These are phyloP conservation scores for Candida insectalens DNA, from an alignment of 805 yeast genomes.

Conservation along the genomic window DNA sequence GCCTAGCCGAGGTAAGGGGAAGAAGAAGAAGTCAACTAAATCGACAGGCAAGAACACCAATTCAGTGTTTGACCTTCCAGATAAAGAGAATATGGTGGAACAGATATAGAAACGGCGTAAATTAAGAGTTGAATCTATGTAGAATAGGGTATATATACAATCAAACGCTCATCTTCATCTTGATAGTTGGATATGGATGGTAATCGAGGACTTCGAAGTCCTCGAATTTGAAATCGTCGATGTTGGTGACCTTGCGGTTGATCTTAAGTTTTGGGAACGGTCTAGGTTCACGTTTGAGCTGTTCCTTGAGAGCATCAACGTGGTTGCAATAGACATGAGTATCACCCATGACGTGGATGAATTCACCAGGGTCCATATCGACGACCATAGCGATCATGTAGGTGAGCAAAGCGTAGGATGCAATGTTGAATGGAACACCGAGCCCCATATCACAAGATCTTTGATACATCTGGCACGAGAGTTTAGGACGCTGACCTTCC, in stretches of 20 bases:
- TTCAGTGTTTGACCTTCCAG: background rate
- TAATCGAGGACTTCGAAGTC: conserved; percentile 79
- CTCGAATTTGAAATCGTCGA: conserved; percentile 83
- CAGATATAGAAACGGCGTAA: background rate
- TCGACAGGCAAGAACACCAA: background rate
- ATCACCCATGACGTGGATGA: conserved; percentile 93
- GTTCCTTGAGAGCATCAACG: conserved; percentile 81
- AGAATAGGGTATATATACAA: background rate
- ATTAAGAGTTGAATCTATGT: background rate
- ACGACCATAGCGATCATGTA: conserved; percentile 95
- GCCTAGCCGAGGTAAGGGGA: conserved; percentile 4
- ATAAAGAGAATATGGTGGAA: background rate
- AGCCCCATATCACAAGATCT: conserved; percentile 99
- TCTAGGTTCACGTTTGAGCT: conserved; percentile 65
- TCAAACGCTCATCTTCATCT: conserved; percentile 96
- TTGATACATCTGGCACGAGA: conserved; percentile 87
- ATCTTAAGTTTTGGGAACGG: conserved; percentile 72
- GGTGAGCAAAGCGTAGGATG: conserved; percentile 88
- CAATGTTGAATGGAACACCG: conserved; percentile 98
- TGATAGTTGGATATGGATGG: conserved; percentile 73
- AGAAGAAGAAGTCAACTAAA: background rate
- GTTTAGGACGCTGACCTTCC: conserved; percentile 48
- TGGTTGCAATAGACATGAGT: conserved; percentile 94
- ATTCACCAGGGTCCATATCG: conserved; percentile 91
- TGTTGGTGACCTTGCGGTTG: conserved; percentile 53